Base-by-base conservation (phyloP, 345 rosid species). In the Murraya paniculata region DNA sequence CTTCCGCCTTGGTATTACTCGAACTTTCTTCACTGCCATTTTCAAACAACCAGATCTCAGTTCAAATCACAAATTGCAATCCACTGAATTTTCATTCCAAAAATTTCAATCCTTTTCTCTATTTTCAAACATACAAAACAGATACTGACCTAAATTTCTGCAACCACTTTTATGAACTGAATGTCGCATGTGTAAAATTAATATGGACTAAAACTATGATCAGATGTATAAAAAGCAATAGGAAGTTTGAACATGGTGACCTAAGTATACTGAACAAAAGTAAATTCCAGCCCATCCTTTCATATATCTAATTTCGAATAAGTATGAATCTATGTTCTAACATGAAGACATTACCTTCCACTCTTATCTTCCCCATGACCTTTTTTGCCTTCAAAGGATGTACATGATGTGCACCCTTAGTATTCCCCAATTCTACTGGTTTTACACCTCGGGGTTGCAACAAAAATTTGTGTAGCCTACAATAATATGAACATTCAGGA, bases 381-480 rank as follows among this genome's bases (percentile, higher is more conserved):
- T 84, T 92, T 82, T 91, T 93, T 68, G 82, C 53, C 86, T 89
- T 92, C 79, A 80, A 33, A 69, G 90, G 74, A 77, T 78, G 61
- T 73, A 87, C 75, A 72, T 85, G 88, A 75, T 90, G 94, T 14
- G 77, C 76, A 77, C 70, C 86, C 84, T 81, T 84, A 41, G 68
- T 78, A 55, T 74, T 80, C 66, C 76, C 82, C 76, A 85, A 88
- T 73, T 90, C 91, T 33, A 59, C 78, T 28, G 90, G 85, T 83
- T 82, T 87, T 65, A 85, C 84, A 71, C 90, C 88, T 81, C 91
- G 88, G 60, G 99, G 99, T 85, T 91, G 98, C 86, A 95, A 77
- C 83, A 95, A 85, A 87, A 92, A 89, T 70, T 89, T 93, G 79
- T 93, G 93, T 83, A 95, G 82, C 74, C 98, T 95, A 81, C 61